Evolutionary conservation across 2,329 filamentous ascomycete genomes (phyloP), one percentile per base, ranked within the genome.

Genomic region (Colletotrichum spinosum): DNA sequence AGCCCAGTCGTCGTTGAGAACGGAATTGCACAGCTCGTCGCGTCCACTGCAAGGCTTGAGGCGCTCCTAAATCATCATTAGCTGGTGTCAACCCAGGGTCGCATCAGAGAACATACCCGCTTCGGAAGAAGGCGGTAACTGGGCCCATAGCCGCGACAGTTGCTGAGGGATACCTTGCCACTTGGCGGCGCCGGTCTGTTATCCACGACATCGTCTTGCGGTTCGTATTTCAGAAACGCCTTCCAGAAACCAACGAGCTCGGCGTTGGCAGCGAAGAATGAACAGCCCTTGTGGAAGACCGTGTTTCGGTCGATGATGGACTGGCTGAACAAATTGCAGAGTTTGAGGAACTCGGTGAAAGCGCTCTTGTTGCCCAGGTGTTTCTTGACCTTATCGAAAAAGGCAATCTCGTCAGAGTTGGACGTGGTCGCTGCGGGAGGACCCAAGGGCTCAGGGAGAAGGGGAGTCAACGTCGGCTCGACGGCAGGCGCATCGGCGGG

Each of bases 381-480:
- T 79, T 99, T 99, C 85, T 97, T 98, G 15, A 96, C 94, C 8
- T 94, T 90, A 67, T 99, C 96, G 72, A 99, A 99, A 79, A 98
- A 98, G 2, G 89, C 89, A 56, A 98, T 85, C 74, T 98, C 95
- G 63, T 98, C 95, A 58, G 90, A 86, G 33, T 87, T 92, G 1
- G 93, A 92, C n/a, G 89, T 89, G 8, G 90, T 83, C 1, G 90
- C 88, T 0, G 90, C 87, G 0, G 89, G 90, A 1, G 94, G 94
- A 12, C 92, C 89, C 38, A 98, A 86, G 2, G 96, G 94, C 74
- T 95, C 92, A 1, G 96, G 96, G 70, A 97, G 88, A 53, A 93
- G 88, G 1, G 96, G 96, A 1, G 95, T 94, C 51, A 99, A 81
- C 0, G 93, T 97, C 0, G 96, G 94, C 68, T 95, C 96, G 33